Evolutionary conservation across 2,329 filamentous ascomycete species (phyloP), one percentile per base, ranked within the genome.

Genomic region (Fusarium chlamydosporum): DNA sequence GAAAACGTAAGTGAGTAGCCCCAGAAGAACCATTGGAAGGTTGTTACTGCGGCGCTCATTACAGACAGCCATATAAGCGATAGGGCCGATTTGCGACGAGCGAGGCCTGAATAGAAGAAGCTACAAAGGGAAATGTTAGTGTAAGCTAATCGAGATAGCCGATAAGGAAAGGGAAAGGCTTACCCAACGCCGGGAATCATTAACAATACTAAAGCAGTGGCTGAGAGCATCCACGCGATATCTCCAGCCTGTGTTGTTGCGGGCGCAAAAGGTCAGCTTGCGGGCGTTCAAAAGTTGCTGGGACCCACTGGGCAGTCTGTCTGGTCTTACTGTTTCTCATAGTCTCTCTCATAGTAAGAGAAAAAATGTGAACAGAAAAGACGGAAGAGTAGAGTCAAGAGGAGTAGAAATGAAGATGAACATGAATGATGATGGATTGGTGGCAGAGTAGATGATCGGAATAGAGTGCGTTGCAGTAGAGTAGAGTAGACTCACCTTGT

Each of bases 11-110:
- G 81, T 6, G 91, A 94, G 78, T 93, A 96, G 40, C 92, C 92
- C 92, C 92, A 96, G 84, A 96, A 93, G 83, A 97, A 97, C 94
- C 94, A 97, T 79, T 97, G 93, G 80, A 97, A 96, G 27, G 89
- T 91, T 35, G 93, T 90, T 51, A 97, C 91, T 13, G 91, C 93
- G 2, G 90, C 89, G 20, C 93, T 88, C 92, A 97, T 96, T 76
- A 96, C 85, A 6, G 92, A 95, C 26, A 97, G 89, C 93, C 93
- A 97, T 79, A 97, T 93, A 65, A 97, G 83, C 23, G 93, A 96
- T 54, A 97, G 84, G 9, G 94, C 94, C 0, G 93, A 96, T 82
- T 97, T 97, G 76, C 94, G 86, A 65, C 94, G 90, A 20, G 94
- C 93, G 20, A 97, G 89, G 65, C 94, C 94, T 13, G 93, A 96